Conservation (phyloP, 176 grass and related monocot genomes). For the Oryza punctata region DNA sequence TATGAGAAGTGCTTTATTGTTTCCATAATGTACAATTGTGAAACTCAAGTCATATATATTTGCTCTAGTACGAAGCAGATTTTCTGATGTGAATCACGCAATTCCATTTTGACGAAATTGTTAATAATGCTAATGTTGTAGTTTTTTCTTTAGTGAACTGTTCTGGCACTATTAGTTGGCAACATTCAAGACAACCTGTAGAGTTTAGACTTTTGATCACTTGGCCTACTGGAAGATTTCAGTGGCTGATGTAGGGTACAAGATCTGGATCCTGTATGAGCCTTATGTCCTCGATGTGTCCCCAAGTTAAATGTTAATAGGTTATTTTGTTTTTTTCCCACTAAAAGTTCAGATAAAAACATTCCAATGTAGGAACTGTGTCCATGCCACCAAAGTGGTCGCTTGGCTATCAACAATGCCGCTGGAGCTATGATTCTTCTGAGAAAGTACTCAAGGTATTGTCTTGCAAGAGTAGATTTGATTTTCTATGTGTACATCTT, state of each 20-base stretch:
- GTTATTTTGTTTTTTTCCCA: constrained; percentile 22
- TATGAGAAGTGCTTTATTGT: constrained; percentile 4
- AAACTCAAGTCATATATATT: not conserved
- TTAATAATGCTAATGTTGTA: not conserved
- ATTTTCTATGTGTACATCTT: not conserved
- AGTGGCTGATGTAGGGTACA: not conserved
- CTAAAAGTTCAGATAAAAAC: not conserved
- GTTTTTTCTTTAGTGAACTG: not conserved
- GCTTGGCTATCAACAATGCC: constrained; percentile 96
- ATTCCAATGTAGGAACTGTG: constrained; percentile 62
- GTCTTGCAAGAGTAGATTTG: not conserved
- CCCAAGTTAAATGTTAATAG: constrained; percentile 15
- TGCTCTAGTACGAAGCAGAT: not conserved
- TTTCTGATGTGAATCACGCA: not conserved
- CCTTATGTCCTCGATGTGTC: constrained; percentile 3
- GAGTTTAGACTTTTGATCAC: not conserved
- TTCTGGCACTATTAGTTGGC: not conserved
- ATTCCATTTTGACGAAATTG: constrained; percentile 32
- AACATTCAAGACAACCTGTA: constrained; percentile 6
- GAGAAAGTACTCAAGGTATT: constrained; percentile 86
- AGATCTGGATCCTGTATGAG: not conserved
- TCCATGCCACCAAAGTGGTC: constrained; percentile 97
- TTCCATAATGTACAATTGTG: not conserved
- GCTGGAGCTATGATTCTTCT: constrained; percentile 90
- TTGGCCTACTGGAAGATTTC: not conserved